Percentiles rank a stretch among this genome's conserved stretches.
phyloP scores from a whole-genome alignment of 1,284 basidiomycete genomes.

The Spongispora temasekensis region DNA sequence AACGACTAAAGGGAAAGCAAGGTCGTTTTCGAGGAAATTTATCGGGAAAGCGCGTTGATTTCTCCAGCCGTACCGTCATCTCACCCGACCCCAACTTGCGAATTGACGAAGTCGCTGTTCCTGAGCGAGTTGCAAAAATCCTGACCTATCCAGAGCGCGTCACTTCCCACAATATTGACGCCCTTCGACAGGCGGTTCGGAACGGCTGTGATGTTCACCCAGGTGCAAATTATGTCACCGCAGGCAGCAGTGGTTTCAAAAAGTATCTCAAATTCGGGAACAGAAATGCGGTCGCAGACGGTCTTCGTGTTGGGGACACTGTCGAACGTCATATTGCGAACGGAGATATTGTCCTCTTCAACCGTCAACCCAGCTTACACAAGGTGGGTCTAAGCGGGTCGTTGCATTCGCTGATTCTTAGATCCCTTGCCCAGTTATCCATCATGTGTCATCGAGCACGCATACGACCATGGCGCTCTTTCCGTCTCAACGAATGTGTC shows the following conservation, averaged over 20 bases:
- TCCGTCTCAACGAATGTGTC: slow-evolving; percentile 98
- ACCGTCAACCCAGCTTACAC: slow-evolving; percentile 98
- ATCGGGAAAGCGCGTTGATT: slow-evolving; percentile 99
- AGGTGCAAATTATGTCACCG: slow-evolving; percentile 92
- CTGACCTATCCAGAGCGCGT: slow-evolving; percentile 97
- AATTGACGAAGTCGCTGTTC: slow-evolving; percentile 98
- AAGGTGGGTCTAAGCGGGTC: slow-evolving; percentile 52
- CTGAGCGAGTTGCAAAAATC: slow-evolving; percentile 94
- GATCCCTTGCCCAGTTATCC: slow-evolving; percentile 65
- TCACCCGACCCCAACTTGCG: slow-evolving; percentile 97
- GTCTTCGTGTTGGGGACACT: slow-evolving; percentile 80
- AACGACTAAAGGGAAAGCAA: slow-evolving; percentile 98
- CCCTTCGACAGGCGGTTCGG: slow-evolving; percentile 75
- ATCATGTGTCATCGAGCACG: slow-evolving; percentile 97
- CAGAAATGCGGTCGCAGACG: slow-evolving; percentile 73
- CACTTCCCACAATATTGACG: slow-evolving; percentile 88
- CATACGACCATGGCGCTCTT: slow-evolving; percentile 96
- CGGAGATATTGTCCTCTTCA: slow-evolving; percentile 97
- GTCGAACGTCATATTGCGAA: slow-evolving; percentile 96
- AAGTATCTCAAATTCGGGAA: slow-evolving; percentile 87
- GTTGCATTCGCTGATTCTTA: slow-evolving; percentile 4
- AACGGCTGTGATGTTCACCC: slow-evolving; percentile 95
- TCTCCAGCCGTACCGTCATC: slow-evolving; percentile 98
- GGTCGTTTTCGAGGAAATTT: slow-evolving; percentile 98
- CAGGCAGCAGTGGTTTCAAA: slow-evolving; percentile 78